These are phyloP conservation scores for Fremontodendron californicum DNA, from an alignment of 345 rosid species.

Conservation along the genomic window DNA sequence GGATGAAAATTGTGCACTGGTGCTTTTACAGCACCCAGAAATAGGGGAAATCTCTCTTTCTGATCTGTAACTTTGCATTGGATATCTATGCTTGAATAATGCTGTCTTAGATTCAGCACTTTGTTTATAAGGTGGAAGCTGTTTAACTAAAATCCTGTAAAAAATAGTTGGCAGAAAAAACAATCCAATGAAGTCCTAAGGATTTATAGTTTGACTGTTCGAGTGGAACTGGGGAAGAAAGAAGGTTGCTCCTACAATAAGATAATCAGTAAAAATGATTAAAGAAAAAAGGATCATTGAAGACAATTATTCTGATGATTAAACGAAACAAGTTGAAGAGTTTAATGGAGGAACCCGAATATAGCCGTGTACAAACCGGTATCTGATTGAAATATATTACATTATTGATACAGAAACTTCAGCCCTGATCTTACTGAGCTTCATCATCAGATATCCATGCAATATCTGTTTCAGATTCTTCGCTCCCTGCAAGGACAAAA, in stretches of 20 bases:
- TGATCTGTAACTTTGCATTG: no score
- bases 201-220: no score
- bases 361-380: not conserved
- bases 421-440: slow-evolving; percentile 13
- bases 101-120: no score
- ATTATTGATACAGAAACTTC: not conserved
- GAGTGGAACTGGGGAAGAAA: not conserved
- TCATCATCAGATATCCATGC: not conserved
- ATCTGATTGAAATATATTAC: not conserved
- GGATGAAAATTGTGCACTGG: not conserved
- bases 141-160: not conserved
- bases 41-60: no score
- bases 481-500: not conserved
- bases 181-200: not conserved
- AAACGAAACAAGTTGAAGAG: not conserved
- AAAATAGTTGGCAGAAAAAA: not conserved
- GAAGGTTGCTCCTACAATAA: no score
- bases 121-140: not conserved
- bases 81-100: no score
- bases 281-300: not conserved
- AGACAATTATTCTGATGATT: not conserved
- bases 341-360: not conserved
- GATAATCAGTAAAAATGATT: not conserved
- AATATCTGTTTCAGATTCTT: not conserved
- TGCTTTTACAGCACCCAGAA: not conserved